Base-by-base conservation (phyloP, 768 basidiomycete species). In the Tricholoma saponaceum region DNA sequence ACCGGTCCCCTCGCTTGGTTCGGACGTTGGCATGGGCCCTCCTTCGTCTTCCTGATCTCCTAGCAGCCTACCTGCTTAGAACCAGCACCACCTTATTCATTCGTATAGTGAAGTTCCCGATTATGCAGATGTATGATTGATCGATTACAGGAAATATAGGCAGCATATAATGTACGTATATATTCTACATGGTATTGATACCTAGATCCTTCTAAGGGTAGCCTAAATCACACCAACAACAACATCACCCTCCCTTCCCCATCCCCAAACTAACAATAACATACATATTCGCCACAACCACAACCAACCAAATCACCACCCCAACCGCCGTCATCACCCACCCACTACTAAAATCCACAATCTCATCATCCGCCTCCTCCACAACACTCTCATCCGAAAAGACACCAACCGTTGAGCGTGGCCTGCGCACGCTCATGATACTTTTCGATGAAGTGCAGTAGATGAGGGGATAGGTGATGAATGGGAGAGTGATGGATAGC, bases 401-500 rank as follows among this genome's bases (percentile, higher is more conserved):
- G 79, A 66, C 20, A 70, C 63, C 49, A 12, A 55, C 58, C 6
- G n/a, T n/a, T n/a, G 51, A 22, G n/a, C 44, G 52, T 2, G 54
- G 74, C 76, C 61, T 86, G 74, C 71, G 79, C 55, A 87, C 84
- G 9, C 76, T 77, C 93, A 95, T 95, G 64, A 93, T 77, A 8
- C 76, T 69, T 58, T 83, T 83, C 6, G 81, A 85, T 0, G 88
- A 83, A 14, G 91, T 92, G 64, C 92, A 79, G 65, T 77, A 92
- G 52, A 95, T 74, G 55, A 93, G 79, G 0, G 92, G 93, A 60
- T 91, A 78, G n/a, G 85, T 81, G 72, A 95, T 80, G 73, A 94
- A 94, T 0, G 93, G 93, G 4, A 95, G 81, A 8, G 91, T 83
- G 67, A 96, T 80, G 25, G 88, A 87, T 26, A 98, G 79, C 33